Evolutionary conservation across 2,329 filamentous ascomycete species (phyloP).

Genomic region (Colletotrichum simmondsii): DNA sequence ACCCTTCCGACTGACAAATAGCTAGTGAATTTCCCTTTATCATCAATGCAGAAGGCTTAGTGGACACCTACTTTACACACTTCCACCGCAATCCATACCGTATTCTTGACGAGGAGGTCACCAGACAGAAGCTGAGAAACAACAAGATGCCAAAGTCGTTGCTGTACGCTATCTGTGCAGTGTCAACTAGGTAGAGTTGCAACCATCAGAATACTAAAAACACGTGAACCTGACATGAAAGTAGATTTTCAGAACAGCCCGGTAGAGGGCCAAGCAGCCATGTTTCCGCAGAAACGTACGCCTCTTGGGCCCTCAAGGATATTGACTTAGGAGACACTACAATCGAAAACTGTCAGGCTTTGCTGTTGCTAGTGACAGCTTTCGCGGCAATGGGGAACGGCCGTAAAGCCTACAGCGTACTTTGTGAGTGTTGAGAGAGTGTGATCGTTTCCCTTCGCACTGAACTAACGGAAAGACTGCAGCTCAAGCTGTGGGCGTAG

Average conservation of each 20-base stretch:
- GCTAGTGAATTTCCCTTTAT: constrained; percentile 2
- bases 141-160: constrained; percentile 21
- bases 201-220: too few species aligned
- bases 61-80: constrained; percentile 25
- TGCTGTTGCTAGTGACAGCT: constrained; percentile 10
- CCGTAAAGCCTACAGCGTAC: not conserved
- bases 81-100: constrained; percentile 23
- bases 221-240: not conserved
- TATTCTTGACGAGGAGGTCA: constrained; percentile 12
- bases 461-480: not conserved
- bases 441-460: too few species aligned
- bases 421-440: not conserved
- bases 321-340: not conserved
- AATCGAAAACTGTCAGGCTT: constrained; percentile 19
- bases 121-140: not conserved
- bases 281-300: constrained; percentile 21
- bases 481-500: constrained; percentile 21
- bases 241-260: constrained; percentile 12
- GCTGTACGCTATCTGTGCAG: constrained; percentile 21
- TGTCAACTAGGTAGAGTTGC: constrained; percentile 14
- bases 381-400: constrained; percentile 20
- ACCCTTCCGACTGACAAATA: not conserved
- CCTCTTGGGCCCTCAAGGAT: constrained; percentile 18
- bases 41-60: constrained; percentile 20
- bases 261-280: constrained; percentile 22